phyloP scores from a whole-genome alignment of 2,329 filamentous ascomycete species.

The Neonectria sp. region DNA sequence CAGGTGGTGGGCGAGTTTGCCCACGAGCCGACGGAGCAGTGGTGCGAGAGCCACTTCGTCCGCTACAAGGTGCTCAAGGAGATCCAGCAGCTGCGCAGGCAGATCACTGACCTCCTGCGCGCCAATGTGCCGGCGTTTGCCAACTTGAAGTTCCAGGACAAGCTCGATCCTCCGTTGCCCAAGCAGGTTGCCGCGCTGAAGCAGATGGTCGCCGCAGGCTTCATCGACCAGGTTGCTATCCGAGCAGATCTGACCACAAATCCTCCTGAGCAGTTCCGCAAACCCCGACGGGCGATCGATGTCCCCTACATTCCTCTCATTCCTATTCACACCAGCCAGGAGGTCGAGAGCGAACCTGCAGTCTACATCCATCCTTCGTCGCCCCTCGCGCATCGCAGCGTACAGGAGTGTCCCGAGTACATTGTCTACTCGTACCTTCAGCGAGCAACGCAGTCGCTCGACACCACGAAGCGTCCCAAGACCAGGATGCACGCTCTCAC shows the following conservation, averaged over 20 bases:
- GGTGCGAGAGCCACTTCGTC: conserved; percentile 89
- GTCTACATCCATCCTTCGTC: conserved; percentile 93
- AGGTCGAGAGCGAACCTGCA: conserved; percentile 70
- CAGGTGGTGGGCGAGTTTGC: conserved; percentile 91
- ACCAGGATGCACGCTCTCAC: conserved; percentile 92
- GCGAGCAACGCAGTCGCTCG: conserved; percentile 68
- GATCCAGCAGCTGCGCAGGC: conserved; percentile 84
- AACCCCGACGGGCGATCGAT: conserved; percentile 89
- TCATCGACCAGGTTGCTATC: conserved; percentile 95
- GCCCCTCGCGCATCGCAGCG: conserved; percentile 78
- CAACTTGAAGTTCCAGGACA: conserved; percentile 69
- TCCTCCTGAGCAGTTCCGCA: conserved; percentile 76
- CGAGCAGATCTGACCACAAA: conserved; percentile 87
- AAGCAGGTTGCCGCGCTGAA: conserved; percentile 86
- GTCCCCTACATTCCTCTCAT: conserved; percentile 92
- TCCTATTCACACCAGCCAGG: conserved; percentile 67
- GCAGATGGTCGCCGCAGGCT: conserved; percentile 92
- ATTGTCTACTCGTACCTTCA: conserved; percentile 92
- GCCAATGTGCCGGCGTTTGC: conserved; percentile 79
- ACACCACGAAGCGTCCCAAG: conserved; percentile 72
- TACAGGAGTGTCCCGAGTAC: conserved; percentile 86
- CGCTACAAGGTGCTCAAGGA: conserved; percentile 90
- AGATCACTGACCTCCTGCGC: conserved; percentile 86
- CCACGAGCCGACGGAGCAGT: conserved; percentile 78
- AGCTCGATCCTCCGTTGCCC: conserved; percentile 71